phyloP scores from a whole-genome alignment of 2,329 filamentous ascomycete species.

The Gnomoniopsis smithogilvyi region DNA sequence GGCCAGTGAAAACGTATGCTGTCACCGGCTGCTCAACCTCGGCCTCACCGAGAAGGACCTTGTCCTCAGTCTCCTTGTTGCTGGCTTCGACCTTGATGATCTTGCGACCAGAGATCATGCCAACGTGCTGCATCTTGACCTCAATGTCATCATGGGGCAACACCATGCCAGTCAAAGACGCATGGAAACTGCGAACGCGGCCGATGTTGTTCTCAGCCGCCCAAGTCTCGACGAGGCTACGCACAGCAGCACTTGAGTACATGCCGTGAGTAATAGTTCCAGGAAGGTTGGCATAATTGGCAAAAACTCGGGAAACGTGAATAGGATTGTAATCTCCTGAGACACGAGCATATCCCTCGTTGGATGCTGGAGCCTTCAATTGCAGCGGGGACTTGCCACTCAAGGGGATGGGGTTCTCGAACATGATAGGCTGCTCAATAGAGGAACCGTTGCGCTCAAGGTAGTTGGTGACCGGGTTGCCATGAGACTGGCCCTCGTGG shows the following conservation, averaged over 20 bases:
- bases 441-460: constrained; percentile 85
- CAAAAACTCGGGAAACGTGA: constrained; percentile 95
- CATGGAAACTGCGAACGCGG: constrained; percentile 95
- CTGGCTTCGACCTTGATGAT: constrained; percentile 98
- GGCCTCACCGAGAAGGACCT: constrained; percentile 90
- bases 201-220: constrained; percentile 98
- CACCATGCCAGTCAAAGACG: constrained; percentile 97
- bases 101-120: constrained; percentile 97
- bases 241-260: constrained; percentile 97
- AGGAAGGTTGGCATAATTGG: constrained; percentile 89
- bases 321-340: constrained; percentile 99
- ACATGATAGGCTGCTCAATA: constrained; percentile 94
- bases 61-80: constrained; percentile 95
- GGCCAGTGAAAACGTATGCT: constrained; percentile 96
- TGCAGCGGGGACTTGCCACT: constrained; percentile 87
- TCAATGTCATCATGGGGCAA: constrained; percentile 93
- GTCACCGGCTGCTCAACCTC: constrained; percentile 97
- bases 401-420: constrained; percentile 94
- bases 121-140: constrained; percentile 92
- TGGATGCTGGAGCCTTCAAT: constrained; percentile 88
- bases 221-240: constrained; percentile 97
- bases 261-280: constrained; percentile 99
- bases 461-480: constrained; percentile 96
- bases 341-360: constrained; percentile 96
- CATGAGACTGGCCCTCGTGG: constrained; percentile 83